Evolutionary conservation across 2,329 filamentous ascomycete genomes (phyloP), one percentile per base, ranked within the genome.

Genomic region (Fusarium staphyleae): DNA sequence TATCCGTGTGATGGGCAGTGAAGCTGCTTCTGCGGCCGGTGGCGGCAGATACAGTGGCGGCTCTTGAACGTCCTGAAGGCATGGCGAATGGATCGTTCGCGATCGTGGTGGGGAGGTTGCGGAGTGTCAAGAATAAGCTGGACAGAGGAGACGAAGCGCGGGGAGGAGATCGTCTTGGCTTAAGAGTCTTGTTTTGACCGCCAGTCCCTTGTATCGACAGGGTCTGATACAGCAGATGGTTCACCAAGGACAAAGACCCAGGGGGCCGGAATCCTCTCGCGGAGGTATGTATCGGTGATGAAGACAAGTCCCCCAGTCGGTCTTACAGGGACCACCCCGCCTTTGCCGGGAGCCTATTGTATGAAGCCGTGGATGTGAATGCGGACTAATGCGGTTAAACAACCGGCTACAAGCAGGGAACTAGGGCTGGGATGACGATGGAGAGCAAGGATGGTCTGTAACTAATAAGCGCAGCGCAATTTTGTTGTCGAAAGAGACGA

Each of bases 161-260:
- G 46, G 30, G 55, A 52, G 62, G 52, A 47, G 52, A 61, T 52
- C 47, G 56, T 57, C 55, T 64, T 60, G 53, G 52, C 51, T 68
- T 65, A 55, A 54, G 51, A 62, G 53, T 48, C 48, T 53, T 53
- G 54, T 56, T 51, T 58, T 64, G 64, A 62, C 53, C 43, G 54
- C 48, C 43, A 49, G 32, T 57, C 52, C 53, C 58, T 55, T 58
- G 59, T 49, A 49, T 56, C 18, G 55, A 66, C 65, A 67, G 65
- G 61, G 65, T 67, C 65, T 67, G 65, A 66, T 57, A 64, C 63
- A 60, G 48, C 52, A 66, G 43, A 61, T 47, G 65, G 63, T 65
- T 66, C 65, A 67, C 56, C 54, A 57, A 37, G 49, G 26, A 47
- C 33, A 48, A 55, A 60, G 43, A 35, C 42, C 52, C 51, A 43